Percentiles rank a stretch among this genome's conserved stretches.
phyloP scores from a whole-genome alignment of 2,329 filamentous ascomycete species.

The Epichloe sylvatica region DNA sequence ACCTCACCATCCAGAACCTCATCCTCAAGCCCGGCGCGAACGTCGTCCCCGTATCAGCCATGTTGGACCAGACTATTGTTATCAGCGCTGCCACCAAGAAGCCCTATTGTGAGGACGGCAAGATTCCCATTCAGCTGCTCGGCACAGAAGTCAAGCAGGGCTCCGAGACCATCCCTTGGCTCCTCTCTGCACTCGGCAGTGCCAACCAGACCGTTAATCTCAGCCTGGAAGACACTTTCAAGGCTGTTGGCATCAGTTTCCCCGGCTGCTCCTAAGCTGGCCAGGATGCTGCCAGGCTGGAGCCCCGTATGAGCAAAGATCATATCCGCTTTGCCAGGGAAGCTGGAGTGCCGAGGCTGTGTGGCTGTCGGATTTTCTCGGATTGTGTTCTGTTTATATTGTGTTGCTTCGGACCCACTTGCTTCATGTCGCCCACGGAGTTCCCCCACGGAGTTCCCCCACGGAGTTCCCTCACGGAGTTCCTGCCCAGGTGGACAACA shows the following conservation, averaged over 20 bases:
- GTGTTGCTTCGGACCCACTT: neutral
- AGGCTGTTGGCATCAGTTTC: slow-evolving; percentile 7
- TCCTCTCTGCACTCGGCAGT: slow-evolving; percentile 37
- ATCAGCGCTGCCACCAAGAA: slow-evolving; percentile 23
- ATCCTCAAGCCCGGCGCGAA: slow-evolving; percentile 46
- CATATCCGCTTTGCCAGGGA: neutral
- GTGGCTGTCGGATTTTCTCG: neutral
- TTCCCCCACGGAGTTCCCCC: neutral
- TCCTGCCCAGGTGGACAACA: neutral
- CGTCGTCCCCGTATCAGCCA: slow-evolving; percentile 38
- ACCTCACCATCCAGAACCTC: slow-evolving; percentile 43
- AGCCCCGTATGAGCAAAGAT: neutral
- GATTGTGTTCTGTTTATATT: neutral
- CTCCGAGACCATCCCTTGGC: slow-evolving; percentile 41
- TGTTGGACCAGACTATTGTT: slow-evolving; percentile 35
- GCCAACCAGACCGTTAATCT: slow-evolving; percentile 39
- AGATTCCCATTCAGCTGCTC: slow-evolving; percentile 40
- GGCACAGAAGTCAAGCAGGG: slow-evolving; percentile 38
- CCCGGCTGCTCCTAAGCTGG: slow-evolving; percentile 2
- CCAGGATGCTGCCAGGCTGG: neutral
- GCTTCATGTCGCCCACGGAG: neutral
- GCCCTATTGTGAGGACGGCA: slow-evolving; percentile 39
- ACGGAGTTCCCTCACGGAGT: neutral
- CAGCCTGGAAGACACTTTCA: slow-evolving; percentile 32
- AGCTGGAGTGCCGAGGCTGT: neutral